A percentile compares a stretch with the other conserved stretches of the same genome.
Evolutionary conservation across 2,329 filamentous ascomycete genomes (phyloP).

Genomic region (Talaromyces pinophilus): DNA sequence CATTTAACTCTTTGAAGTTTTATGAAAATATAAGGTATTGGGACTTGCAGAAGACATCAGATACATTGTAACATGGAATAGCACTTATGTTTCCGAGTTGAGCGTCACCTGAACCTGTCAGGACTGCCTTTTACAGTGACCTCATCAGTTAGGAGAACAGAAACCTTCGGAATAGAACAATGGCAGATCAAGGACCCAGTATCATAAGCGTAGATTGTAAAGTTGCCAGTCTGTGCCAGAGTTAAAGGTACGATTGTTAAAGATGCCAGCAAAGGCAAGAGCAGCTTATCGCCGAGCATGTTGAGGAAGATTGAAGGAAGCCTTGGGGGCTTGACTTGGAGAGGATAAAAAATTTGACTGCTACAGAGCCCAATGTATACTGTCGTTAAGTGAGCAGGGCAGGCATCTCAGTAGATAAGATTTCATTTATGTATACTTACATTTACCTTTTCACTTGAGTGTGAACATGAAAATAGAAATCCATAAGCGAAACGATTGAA

Average conservation of each 20-base stretch:
- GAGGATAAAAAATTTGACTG: background rate
- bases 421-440: background rate
- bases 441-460: background rate
- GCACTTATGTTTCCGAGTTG: constrained; percentile 6
- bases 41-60: constrained; percentile 16
- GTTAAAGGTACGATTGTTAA: background rate
- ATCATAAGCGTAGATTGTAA: constrained; percentile 19
- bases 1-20: background rate
- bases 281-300: background rate
- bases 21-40: background rate
- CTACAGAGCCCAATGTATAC: background rate
- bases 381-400: background rate
- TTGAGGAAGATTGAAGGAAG: background rate
- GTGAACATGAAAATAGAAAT: background rate
- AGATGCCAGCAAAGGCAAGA: background rate
- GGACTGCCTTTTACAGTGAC: background rate
- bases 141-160: background rate
- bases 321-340: background rate
- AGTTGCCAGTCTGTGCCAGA: background rate
- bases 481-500: background rate
- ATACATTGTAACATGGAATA: constrained; percentile 3
- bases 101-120: background rate
- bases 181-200: background rate
- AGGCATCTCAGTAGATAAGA: background rate
- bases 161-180: constrained; percentile 12